phyloP scores from a whole-genome alignment of 768 basidiomycete species.

The Clitopilus passeckerianus region DNA sequence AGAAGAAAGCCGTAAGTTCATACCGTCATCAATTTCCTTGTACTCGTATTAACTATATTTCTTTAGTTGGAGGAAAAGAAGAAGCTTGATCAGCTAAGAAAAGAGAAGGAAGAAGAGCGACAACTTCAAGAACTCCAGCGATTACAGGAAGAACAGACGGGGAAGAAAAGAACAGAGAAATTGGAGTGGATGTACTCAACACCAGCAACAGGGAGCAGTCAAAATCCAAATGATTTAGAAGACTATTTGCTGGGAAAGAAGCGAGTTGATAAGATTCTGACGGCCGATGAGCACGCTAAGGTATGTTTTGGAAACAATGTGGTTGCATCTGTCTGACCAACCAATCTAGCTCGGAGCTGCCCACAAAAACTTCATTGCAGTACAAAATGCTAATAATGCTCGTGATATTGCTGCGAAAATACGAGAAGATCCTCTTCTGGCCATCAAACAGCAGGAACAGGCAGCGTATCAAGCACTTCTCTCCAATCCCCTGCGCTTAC shows the following conservation, averaged over 20 bases:
- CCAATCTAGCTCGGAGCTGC: slow-evolving; percentile 68
- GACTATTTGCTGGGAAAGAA: slow-evolving; percentile 97
- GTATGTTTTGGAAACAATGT: slow-evolving; percentile 25
- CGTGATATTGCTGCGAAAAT: slow-evolving; percentile 92
- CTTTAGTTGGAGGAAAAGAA: slow-evolving; percentile 96
- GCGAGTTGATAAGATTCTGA: slow-evolving; percentile 93
- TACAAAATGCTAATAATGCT: slow-evolving; percentile 87
- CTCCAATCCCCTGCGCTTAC: slow-evolving; percentile 80
- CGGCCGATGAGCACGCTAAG: slow-evolving; percentile 89
- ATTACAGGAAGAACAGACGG: slow-evolving; percentile 92
- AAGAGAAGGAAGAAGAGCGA: slow-evolving; percentile 97
- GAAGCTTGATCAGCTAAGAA: slow-evolving; percentile 93
- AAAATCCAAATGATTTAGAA: slow-evolving; percentile 89
- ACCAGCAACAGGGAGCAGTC: slow-evolving; percentile 82
- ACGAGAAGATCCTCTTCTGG: slow-evolving; percentile 94
- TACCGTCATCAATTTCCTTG: background rate
- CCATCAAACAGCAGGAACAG: slow-evolving; percentile 97
- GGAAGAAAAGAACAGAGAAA: slow-evolving; percentile 90
- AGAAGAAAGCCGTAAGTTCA: slow-evolving; percentile 87
- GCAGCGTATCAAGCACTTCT: slow-evolving; percentile 83
- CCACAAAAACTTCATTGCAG: slow-evolving; percentile 90
- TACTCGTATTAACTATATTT: slow-evolving; percentile 8
- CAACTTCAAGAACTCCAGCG: slow-evolving; percentile 95
- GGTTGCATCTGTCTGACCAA: background rate
- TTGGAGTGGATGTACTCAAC: slow-evolving; percentile 99